Evolutionary conservation across 257 asterid species (phyloP).

Genomic region (Solanum pimpinellifolium): DNA sequence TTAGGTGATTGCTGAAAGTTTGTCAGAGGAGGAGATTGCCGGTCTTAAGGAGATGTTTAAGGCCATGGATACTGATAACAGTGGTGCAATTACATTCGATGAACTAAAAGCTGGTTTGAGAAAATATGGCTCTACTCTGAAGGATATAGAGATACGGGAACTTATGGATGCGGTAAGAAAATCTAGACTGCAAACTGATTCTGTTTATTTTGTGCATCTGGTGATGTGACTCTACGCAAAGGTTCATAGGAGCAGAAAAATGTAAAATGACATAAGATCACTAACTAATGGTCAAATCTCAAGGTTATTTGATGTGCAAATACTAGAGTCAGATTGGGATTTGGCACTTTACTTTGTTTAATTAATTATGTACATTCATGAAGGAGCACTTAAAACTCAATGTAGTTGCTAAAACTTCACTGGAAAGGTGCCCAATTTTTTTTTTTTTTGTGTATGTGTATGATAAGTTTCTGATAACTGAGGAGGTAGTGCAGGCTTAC

Average conservation of each 20-base stretch:
- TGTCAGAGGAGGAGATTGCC: slow-evolving; percentile 92
- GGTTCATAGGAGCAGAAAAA: background rate
- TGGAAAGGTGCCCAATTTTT: background rate
- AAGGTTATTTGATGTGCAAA: background rate
- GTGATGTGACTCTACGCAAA: background rate
- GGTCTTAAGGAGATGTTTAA: slow-evolving; percentile 86
- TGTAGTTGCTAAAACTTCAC: background rate
- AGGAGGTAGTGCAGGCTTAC: background rate
- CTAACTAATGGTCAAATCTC: background rate
- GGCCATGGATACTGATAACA: slow-evolving; percentile 90
- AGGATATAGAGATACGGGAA: slow-evolving; percentile 81
- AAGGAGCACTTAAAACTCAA: background rate
- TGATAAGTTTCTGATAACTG: background rate
- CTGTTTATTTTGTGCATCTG: background rate
- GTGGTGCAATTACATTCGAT: slow-evolving; percentile 92
- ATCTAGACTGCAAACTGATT: background rate
- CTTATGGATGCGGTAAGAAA: slow-evolving; percentile 88
- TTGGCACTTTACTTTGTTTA: background rate
- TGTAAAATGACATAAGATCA: background rate
- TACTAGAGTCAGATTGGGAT: background rate
- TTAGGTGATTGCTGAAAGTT: slow-evolving; percentile 93
- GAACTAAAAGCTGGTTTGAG: slow-evolving; percentile 91
- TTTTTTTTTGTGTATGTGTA: background rate
- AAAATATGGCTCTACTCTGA: slow-evolving; percentile 80
- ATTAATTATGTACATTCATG: background rate